A percentile compares a stretch with the other conserved stretches of the same genome.
These are phyloP conservation scores for Jaenimonas drosophilae DNA, from an alignment of 208 protist species.

Conservation along the genomic window DNA sequence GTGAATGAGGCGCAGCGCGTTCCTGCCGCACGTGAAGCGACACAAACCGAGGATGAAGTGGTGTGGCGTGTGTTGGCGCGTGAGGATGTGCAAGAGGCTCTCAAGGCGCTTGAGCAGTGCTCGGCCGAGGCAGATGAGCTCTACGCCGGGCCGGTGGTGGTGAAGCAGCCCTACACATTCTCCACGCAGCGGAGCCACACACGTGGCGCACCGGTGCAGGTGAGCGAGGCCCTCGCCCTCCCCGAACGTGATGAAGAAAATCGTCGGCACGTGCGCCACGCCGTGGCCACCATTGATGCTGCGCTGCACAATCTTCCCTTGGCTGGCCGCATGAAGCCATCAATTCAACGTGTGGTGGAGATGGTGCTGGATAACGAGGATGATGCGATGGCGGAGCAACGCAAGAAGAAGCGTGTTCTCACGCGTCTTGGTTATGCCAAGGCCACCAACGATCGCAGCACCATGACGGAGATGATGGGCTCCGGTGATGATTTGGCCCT, in stretches of 20 bases:
- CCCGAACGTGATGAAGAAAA: neutral
- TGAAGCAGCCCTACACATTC: no score
- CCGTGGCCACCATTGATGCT: neutral
- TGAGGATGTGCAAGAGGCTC: constrained; percentile 1
- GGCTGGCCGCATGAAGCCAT: neutral
- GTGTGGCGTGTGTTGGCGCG: neutral
- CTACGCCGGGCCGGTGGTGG: neutral
- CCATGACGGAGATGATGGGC: neutral
- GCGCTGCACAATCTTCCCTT: neutral
- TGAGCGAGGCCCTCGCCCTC: neutral
- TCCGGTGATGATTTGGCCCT: neutral
- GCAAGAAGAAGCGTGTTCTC: neutral
- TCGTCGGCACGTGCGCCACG: neutral
- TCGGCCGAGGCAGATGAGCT: neutral
- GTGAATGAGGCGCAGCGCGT: constrained; percentile 1
- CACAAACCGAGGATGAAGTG: neutral
- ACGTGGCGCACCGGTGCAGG: neutral
- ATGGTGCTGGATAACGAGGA: no score
- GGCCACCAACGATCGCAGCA: neutral
- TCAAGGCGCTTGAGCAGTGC: neutral
- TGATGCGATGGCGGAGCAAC: neutral
- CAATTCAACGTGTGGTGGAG: no score
- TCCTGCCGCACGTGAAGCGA: neutral
- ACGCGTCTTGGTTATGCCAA: constrained; percentile 2
- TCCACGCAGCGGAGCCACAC: no score